A percentile compares a stretch with the other conserved stretches of the same genome.
Evolutionary conservation across 106 monocot genomes (phyloP).

Genomic region (Dendrobium officinale): DNA sequence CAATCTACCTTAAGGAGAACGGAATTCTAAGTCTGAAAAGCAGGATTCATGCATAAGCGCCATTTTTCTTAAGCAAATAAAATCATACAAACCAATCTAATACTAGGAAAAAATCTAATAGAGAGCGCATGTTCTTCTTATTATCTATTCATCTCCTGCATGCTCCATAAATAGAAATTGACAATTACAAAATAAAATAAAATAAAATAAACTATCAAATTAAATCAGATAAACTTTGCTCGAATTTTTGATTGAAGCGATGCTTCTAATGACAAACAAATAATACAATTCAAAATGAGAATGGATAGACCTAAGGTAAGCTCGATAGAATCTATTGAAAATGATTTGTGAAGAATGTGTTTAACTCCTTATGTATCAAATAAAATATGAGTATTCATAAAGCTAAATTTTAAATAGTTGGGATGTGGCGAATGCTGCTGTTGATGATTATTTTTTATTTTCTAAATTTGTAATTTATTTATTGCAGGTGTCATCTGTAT

Average conservation of each 20-base stretch:
- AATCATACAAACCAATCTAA: too few relatives aligned
- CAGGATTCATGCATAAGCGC: too few relatives aligned
- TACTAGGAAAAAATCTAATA: too few relatives aligned
- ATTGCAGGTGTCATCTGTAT: neutral
- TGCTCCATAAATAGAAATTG: neutral
- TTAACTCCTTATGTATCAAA: neutral
- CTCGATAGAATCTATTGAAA: neutral
- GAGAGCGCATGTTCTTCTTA: too few relatives aligned
- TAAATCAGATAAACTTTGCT: neutral
- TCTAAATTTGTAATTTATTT: neutral
- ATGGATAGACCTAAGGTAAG: neutral
- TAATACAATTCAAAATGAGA: neutral
- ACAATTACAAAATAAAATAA: neutral
- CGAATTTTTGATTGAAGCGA: neutral
- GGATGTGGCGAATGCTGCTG: neutral
- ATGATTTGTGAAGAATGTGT: neutral
- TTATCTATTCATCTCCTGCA: too few relatives aligned
- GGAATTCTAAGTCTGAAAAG: too few relatives aligned
- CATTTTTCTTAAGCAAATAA: too few relatives aligned
- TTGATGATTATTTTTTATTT: neutral
- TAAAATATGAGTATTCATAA: neutral
- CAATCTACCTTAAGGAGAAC: too few relatives aligned
- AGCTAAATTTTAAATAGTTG: neutral
- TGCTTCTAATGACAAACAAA: neutral
- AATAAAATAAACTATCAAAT: neutral